Conservation (phyloP, 257 asterid species). For the Petunia secreta region DNA sequence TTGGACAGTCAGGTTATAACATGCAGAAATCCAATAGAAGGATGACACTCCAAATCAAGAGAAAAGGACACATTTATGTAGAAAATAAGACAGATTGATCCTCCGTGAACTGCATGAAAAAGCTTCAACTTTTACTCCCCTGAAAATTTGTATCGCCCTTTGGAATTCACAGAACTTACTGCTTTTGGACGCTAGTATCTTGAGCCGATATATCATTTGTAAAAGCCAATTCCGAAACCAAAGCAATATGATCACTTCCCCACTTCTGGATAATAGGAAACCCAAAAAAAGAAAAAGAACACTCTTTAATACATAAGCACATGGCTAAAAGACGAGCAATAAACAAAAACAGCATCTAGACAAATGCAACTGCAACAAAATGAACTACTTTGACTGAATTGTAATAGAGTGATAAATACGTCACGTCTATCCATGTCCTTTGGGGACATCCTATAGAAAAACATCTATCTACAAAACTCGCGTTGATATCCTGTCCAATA, state of each 20-base stretch:
- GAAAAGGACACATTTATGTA: not conserved
- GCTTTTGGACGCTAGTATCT: conserved; percentile 22
- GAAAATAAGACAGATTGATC: not conserved
- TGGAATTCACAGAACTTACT: conserved; percentile 18
- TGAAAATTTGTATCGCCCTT: conserved; percentile 12
- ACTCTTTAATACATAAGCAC: not conserved
- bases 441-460: too few species aligned
- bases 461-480: too few species aligned
- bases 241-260: conserved; percentile 98
- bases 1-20: not conserved
- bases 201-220: conserved; percentile 36
- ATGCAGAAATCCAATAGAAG: not conserved
- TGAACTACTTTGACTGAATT: not conserved
- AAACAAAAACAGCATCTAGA: not conserved
- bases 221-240: conserved; percentile 88
- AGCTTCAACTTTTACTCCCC: conserved; percentile 9
- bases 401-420: not conserved
- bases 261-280: conserved; percentile 69
- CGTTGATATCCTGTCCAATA: not conserved
- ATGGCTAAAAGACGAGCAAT: not conserved
- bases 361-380: not conserved
- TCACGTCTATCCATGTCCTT: not conserved
- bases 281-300: conserved; percentile 17
- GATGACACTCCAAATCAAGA: conserved; percentile 10
- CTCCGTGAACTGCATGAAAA: not conserved